Conservation (phyloP, 768 basidiomycete genomes). For the Podaxis sp. region DNA sequence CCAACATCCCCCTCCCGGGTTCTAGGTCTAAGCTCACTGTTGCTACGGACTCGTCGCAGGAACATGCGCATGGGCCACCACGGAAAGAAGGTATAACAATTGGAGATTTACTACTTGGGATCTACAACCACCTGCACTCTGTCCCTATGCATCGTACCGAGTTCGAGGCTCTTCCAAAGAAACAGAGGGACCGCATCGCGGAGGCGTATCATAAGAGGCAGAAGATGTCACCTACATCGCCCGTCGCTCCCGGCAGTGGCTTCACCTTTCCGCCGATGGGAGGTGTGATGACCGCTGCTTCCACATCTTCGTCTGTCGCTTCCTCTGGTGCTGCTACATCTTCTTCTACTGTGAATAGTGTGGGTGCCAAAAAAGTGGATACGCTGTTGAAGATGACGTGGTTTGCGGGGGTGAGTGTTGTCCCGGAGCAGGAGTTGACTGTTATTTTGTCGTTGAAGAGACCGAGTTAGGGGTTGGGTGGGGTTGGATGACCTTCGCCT, state of each 20-base stretch:
- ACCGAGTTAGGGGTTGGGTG: slow-evolving; percentile 12
- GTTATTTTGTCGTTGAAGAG: slow-evolving; percentile 50
- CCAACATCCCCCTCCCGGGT: neutral
- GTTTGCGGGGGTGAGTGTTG: slow-evolving; percentile 53
- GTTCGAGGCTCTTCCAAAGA: slow-evolving; percentile 41
- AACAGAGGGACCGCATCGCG: slow-evolving; percentile 43
- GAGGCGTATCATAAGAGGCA: slow-evolving; percentile 33
- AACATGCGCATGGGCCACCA: neutral
- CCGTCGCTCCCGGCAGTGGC: no score
- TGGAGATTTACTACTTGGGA: slow-evolving; percentile 48
- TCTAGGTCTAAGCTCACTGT: neutral
- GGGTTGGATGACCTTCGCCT: neutral
- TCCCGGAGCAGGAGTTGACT: slow-evolving; percentile 32
- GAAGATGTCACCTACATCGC: neutral
- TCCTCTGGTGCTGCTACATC: slow-evolving; percentile 63
- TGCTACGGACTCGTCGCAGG: neutral
- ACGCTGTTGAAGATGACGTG: slow-evolving; percentile 46
- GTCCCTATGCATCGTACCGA: slow-evolving; percentile 38
- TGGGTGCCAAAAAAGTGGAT: slow-evolving; percentile 50
- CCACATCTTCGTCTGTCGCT: slow-evolving; percentile 33
- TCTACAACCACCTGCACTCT: slow-evolving; percentile 36
- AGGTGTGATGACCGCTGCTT: slow-evolving; percentile 36
- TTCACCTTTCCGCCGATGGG: neutral
- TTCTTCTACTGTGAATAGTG: slow-evolving; percentile 26
- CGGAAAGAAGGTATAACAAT: slow-evolving; percentile 46